These are phyloP conservation scores for Calonectria honghensis DNA, from an alignment of 2,329 filamentous ascomycete species.

Conservation along the genomic window DNA sequence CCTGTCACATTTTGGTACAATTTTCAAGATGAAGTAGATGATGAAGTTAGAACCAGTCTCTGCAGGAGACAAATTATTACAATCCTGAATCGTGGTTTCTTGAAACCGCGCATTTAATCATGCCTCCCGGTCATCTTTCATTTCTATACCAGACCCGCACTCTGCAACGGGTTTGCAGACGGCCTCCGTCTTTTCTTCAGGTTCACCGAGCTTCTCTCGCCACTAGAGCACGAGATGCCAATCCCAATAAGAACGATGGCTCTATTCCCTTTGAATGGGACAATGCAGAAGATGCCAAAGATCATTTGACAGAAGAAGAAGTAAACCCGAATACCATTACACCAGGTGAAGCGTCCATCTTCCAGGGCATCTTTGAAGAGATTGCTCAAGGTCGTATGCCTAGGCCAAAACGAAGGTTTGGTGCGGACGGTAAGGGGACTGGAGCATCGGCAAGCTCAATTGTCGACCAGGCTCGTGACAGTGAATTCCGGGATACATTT, in stretches of 20 bases:
- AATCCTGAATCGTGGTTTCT: neutral
- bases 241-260: conserved; percentile 53
- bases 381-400: conserved; percentile 62
- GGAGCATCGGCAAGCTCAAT: conserved; percentile 51
- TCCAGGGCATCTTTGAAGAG: conserved; percentile 73
- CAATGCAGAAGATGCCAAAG: conserved; percentile 62
- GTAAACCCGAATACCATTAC: conserved; percentile 64
- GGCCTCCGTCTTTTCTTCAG: conserved; percentile 49
- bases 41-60: neutral
- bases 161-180: conserved; percentile 58
- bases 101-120: conserved; percentile 51
- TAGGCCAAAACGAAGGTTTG: conserved; percentile 51
- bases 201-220: conserved; percentile 49
- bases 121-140: conserved; percentile 73
- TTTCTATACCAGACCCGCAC: conserved; percentile 85
- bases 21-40: conserved; percentile 41
- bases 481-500: conserved; percentile 60
- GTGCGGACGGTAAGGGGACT: conserved; percentile 14
- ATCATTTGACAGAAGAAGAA: conserved; percentile 19
- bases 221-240: conserved; percentile 39
- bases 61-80: conserved; percentile 9
- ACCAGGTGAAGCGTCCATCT: conserved; percentile 73
- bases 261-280: conserved; percentile 74
- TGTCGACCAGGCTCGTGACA: conserved; percentile 58
- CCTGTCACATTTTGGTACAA: conserved; percentile 38